phyloP scores from a whole-genome alignment of 345 rosid species.

The Moringa oleifera region DNA sequence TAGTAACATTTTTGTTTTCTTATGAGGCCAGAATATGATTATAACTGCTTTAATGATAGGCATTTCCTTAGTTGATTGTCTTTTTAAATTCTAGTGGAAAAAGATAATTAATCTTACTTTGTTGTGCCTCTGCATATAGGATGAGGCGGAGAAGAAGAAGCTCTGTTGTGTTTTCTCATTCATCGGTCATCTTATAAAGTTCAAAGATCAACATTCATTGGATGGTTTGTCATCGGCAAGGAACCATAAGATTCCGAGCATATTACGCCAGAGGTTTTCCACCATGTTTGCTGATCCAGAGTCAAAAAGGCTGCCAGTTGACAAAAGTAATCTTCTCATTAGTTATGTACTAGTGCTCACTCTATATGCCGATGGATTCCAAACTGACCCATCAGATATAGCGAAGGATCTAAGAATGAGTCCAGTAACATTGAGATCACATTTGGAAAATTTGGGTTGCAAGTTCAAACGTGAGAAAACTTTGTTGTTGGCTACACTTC shows the following conservation, averaged over 20 bases:
- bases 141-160: slow-evolving; percentile 43
- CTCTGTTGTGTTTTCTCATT: slow-evolving; percentile 42
- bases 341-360: slow-evolving; percentile 78
- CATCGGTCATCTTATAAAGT: slow-evolving; percentile 74
- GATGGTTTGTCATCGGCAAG: slow-evolving; percentile 49
- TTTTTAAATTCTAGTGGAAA: not conserved
- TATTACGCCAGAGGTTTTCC: slow-evolving; percentile 43
- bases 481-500: slow-evolving; percentile 34
- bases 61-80: not conserved
- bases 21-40: not conserved
- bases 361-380: slow-evolving; percentile 65
- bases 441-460: slow-evolving; percentile 74
- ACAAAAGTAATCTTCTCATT: slow-evolving; percentile 55
- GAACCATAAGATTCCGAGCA: slow-evolving; percentile 51
- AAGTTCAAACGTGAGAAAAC: slow-evolving; percentile 35
- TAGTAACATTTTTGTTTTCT: not conserved
- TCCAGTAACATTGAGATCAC: slow-evolving; percentile 33
- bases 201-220: slow-evolving; percentile 56
- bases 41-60: not conserved
- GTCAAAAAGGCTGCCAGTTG: slow-evolving; percentile 34
- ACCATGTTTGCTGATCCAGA: slow-evolving; percentile 44
- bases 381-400: slow-evolving; percentile 55
- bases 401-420: slow-evolving; percentile 68
- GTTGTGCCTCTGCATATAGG: slow-evolving; percentile 32
- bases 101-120: not conserved